Conservation (phyloP, 805 yeast genomes). For the Saccharomyces paradoxus region DNA sequence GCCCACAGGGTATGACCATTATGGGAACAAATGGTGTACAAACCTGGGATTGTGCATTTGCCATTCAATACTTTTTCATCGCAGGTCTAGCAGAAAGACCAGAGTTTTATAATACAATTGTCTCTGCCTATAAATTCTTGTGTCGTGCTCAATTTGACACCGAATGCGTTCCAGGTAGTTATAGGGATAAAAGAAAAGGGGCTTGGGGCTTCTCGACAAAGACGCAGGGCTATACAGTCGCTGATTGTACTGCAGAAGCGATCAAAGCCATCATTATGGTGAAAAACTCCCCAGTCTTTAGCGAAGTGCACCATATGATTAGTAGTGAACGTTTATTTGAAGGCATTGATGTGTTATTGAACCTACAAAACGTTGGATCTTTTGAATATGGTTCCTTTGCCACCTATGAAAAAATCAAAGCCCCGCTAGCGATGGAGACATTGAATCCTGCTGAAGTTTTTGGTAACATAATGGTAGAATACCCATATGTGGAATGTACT, state of each 20-base stretch:
- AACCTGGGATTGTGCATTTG: slow-evolving; percentile 93
- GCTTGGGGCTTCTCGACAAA: slow-evolving; percentile 97
- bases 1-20: slow-evolving; percentile 83
- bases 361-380: slow-evolving; percentile 68
- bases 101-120: slow-evolving; percentile 55
- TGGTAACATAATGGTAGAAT: slow-evolving; percentile 97
- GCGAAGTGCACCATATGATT: slow-evolving; percentile 44
- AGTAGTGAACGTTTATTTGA: slow-evolving; percentile 45
- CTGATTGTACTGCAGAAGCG: slow-evolving; percentile 96
- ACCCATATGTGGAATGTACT: slow-evolving; percentile 96
- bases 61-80: slow-evolving; percentile 69
- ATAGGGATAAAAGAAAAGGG: slow-evolving; percentile 75
- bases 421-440: slow-evolving; percentile 64
- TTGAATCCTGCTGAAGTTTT: slow-evolving; percentile 96
- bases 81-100: slow-evolving; percentile 71
- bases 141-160: slow-evolving; percentile 78
- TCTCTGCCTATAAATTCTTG: slow-evolving; percentile 61
- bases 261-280: slow-evolving; percentile 92
- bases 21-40: slow-evolving; percentile 98
- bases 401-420: slow-evolving; percentile 79
- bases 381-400: slow-evolving; percentile 89
- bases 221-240: slow-evolving; percentile 91
- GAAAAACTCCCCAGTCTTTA: slow-evolving; percentile 49
- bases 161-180: slow-evolving; percentile 69
- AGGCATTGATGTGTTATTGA: slow-evolving; percentile 69